A percentile compares a stretch with the other conserved stretches of the same genome.
Conservation (phyloP, 1,139 yeast species). For the Yamadazyma friedrichii region DNA sequence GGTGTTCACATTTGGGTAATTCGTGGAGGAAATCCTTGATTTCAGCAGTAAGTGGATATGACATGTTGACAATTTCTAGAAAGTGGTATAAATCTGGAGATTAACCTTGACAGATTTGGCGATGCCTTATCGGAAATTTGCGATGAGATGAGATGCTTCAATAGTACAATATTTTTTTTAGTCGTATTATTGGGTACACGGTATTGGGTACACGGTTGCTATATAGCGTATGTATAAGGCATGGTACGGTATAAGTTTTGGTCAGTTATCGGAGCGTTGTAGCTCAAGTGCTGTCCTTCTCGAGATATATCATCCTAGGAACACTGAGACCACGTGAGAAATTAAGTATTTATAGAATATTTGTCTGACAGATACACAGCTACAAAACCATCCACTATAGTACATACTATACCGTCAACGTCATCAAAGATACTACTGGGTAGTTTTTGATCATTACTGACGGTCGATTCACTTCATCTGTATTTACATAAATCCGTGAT, state of each 20-base stretch:
- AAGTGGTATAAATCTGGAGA: not conserved
- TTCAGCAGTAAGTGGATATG: constrained; percentile 10
- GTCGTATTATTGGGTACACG: not conserved
- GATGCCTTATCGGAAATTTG: not conserved
- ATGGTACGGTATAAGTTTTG: too few species aligned
- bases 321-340: too few species aligned
- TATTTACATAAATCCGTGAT: not conserved
- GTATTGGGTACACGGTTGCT: not conserved
- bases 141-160: not conserved
- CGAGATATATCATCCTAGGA: too few species aligned
- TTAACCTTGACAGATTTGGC: not conserved
- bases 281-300: too few species aligned
- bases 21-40: constrained; percentile 51
- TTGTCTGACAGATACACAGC: too few species aligned
- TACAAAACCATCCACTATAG: too few species aligned
- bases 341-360: too few species aligned
- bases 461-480: not conserved
- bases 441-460: not conserved
- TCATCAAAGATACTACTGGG: too few species aligned
- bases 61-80: not conserved
- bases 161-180: too few species aligned
- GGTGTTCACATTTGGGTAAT: constrained; percentile 82
- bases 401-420: too few species aligned
- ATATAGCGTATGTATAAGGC: too few species aligned
- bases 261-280: too few species aligned